These are phyloP conservation scores for Cruciata laevipes DNA, from an alignment of 257 asterid genomes.

Conservation along the genomic window DNA sequence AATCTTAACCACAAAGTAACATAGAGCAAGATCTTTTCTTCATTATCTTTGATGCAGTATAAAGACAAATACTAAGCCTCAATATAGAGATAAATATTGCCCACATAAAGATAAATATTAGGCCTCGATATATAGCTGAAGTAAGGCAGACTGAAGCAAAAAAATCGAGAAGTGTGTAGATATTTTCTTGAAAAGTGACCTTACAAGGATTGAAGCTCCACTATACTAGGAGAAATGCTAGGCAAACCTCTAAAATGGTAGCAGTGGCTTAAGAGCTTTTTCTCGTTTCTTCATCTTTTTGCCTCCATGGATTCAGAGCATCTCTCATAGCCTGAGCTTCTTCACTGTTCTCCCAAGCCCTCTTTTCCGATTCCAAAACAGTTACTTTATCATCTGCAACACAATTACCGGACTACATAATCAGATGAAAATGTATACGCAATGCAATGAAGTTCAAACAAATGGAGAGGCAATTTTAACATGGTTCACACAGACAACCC, in stretches of 20 bases:
- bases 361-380: constrained; percentile 76
- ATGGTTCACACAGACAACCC: neutral
- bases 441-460: neutral
- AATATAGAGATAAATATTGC: neutral
- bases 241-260: constrained; percentile 11
- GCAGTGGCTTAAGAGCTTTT: constrained; percentile 30
- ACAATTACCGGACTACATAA: neutral
- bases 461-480: neutral
- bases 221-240: neutral
- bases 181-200: neutral
- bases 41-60: neutral
- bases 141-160: neutral
- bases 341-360: constrained; percentile 69
- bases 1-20: neutral
- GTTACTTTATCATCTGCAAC: constrained; percentile 81
- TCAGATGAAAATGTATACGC: neutral
- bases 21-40: neutral
- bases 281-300: constrained; percentile 34
- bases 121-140: neutral
- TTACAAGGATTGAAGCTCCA: neutral
- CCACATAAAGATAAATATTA: neutral
- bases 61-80: neutral
- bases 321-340: constrained; percentile 90
- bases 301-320: constrained; percentile 88
- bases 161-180: neutral